Percentiles rank a stretch among this genome's conserved stretches.
Conservation (phyloP, 805 yeast species). For the Lipomyces kockii region DNA sequence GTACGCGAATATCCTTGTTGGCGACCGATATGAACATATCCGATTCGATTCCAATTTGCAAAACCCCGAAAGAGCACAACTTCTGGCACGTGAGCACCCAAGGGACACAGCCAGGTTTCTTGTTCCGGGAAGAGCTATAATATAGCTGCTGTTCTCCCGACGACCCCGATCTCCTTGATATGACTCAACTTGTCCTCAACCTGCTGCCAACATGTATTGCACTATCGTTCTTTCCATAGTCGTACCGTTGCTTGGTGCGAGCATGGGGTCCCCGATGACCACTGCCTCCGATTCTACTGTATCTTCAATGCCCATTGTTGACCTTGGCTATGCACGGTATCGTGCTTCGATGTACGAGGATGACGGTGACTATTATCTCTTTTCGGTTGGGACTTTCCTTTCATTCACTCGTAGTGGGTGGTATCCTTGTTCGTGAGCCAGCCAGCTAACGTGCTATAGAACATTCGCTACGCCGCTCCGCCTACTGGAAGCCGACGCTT, state of each 20-base stretch:
- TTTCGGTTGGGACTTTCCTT: conserved; percentile 7
- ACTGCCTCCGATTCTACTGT: neutral
- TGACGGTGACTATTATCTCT: conserved; percentile 18
- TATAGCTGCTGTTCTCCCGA: neutral
- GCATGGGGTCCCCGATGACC: neutral
- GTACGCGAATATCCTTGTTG: neutral
- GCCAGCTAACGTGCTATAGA: conserved; percentile 6
- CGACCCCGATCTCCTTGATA: neutral
- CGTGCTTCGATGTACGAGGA: conserved; percentile 28
- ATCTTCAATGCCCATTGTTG: conserved; percentile 20
- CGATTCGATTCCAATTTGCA: neutral
- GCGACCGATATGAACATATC: neutral
- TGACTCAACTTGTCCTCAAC: neutral
- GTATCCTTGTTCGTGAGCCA: neutral
- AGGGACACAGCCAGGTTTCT: neutral
- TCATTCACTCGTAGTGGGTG: neutral
- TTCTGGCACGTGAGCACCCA: neutral
- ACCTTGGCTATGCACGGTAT: conserved; percentile 33
- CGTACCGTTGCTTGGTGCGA: neutral
- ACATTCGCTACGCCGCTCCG: conserved; percentile 37
- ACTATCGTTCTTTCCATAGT: neutral
- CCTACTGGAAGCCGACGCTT: conserved; percentile 32
- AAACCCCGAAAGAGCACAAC: neutral
- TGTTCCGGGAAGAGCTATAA: neutral
- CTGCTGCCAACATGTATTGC: neutral